Evolutionary conservation across 208 protist species (phyloP), one percentile per base, ranked within the genome.

Genomic region (Endotrypanum monterogeii): DNA sequence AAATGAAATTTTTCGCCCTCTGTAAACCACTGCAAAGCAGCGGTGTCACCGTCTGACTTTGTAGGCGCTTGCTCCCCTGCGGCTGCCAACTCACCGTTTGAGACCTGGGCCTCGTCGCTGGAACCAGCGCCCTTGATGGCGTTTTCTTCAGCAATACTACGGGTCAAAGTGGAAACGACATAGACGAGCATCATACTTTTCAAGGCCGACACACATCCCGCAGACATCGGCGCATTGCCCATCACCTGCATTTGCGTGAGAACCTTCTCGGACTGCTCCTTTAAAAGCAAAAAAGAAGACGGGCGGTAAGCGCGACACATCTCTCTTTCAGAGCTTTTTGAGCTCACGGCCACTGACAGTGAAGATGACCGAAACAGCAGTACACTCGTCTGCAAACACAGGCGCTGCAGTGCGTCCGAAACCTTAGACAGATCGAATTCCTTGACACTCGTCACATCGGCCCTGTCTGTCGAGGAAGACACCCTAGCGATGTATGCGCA

Each of bases 181-280:
- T 56, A 70, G 50, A 58, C 30, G 5, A 70, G 30, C n/a, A 70
- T 6, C 16, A 41, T 56, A 11, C 20, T 70, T 25, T 70, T 28
- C 66, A 70, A 25, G 6, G 66, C 66, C 23, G 66, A 32, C 66
- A 70, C 18, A 55, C 50, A 70, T 28, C 39, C 44, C 25, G 44
- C 41, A 32, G 54, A 54, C 28, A 16, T 3, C 46, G 63, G 39
- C 23, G 16, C 44, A 8, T 9, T 54, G 63, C 44, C 25, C 28
- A 54, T 8, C n/a, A 68, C 28, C 7, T 16, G 63, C 63, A 68
- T 50, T 28, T 52, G 63, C 63, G 37, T 68, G 14, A 9, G 20
- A 1, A 70, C 30, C 50, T 37, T 39, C 66, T 25, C 41, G 23
- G 50, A 7, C 50, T 70, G 66, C 5, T 30, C 18, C 6, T 9